Percentiles rank a stretch among this genome's conserved stretches.
Conservation (phyloP, 345 rosid species). For the Corchorus olitorius region DNA sequence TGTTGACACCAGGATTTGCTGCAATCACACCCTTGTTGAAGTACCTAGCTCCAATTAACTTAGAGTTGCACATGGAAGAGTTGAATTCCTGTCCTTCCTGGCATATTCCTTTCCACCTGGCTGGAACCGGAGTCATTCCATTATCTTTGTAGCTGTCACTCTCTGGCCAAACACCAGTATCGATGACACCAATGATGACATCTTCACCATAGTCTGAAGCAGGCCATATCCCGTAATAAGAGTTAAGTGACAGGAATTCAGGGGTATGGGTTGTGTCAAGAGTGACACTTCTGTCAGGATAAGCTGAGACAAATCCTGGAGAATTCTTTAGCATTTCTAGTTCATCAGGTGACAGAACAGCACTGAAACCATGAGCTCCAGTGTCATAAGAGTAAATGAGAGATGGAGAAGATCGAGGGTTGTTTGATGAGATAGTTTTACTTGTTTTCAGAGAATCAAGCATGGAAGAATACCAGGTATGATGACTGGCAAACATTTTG, state of each 20-base stretch:
- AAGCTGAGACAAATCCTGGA: slow-evolving; percentile 27
- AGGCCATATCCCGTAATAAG: slow-evolving; percentile 19
- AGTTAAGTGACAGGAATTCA: slow-evolving; percentile 14
- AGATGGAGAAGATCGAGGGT: slow-evolving; percentile 8
- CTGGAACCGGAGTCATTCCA: slow-evolving; percentile 37
- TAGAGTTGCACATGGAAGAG: slow-evolving; percentile 33
- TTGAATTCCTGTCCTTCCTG: slow-evolving; percentile 30
- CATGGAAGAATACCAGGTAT: slow-evolving; percentile 35
- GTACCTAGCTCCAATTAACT: slow-evolving; percentile 38
- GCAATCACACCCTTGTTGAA: slow-evolving; percentile 35
- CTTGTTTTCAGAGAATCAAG: slow-evolving; percentile 25
- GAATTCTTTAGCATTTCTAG: slow-evolving; percentile 11
- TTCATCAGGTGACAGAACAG: slow-evolving; percentile 10
- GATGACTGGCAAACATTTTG: slow-evolving; percentile 24
- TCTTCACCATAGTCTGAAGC: slow-evolving; percentile 16
- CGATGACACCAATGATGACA: slow-evolving; percentile 33
- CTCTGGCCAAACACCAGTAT: slow-evolving; percentile 41
- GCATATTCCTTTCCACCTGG: slow-evolving; percentile 40
- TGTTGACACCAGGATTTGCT: slow-evolving; percentile 14
- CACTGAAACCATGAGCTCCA: slow-evolving; percentile 26
- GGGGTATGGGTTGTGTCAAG: slow-evolving; percentile 22
- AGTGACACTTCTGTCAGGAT: slow-evolving; percentile 11
- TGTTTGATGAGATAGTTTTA: neutral
- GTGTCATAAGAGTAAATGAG: slow-evolving; percentile 16
- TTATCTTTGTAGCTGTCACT: slow-evolving; percentile 36